Conservation (phyloP, 2,329 filamentous ascomycete genomes). For the Penicillium sp. region DNA sequence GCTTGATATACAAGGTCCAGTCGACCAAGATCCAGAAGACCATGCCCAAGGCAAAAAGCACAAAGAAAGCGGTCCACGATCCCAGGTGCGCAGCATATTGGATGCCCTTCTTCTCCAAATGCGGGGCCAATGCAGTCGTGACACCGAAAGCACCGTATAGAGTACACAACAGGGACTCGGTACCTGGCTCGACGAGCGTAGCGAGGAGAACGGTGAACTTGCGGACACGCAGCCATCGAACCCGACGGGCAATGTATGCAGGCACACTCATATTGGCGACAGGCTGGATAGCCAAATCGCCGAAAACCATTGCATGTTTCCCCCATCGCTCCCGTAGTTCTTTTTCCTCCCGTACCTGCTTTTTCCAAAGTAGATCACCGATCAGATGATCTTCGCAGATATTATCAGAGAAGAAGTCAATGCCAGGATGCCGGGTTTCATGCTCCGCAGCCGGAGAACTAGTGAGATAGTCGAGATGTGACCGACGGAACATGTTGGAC, state of each 20-base stretch:
- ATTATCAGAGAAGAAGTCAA: conserved; percentile 92
- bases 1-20: conserved; percentile 68
- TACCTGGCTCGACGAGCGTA: conserved; percentile 88
- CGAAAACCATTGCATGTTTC: conserved; percentile 82
- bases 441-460: conserved; percentile 49
- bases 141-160: conserved; percentile 76
- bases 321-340: conserved; percentile 52
- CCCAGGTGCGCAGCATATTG: conserved; percentile 53
- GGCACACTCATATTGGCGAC: conserved; percentile 76
- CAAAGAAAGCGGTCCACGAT: conserved; percentile 67
- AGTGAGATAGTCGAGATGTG: conserved; percentile 78
- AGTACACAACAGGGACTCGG: conserved; percentile 84
- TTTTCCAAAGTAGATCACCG: conserved; percentile 83
- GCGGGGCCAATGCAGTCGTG: conserved; percentile 65
- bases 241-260: conserved; percentile 77
- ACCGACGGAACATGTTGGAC: conserved; percentile 96
- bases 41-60: conserved; percentile 68
- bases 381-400: conserved; percentile 98
- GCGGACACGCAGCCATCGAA: conserved; percentile 87
- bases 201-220: conserved; percentile 92
- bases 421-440: conserved; percentile 60
- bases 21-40: conserved; percentile 73
- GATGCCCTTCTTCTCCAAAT: conserved; percentile 51
- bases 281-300: conserved; percentile 87
- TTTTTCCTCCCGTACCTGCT: conserved; percentile 37